Conservation (phyloP, 305 asterid genomes). For the Solanum hybrid region DNA sequence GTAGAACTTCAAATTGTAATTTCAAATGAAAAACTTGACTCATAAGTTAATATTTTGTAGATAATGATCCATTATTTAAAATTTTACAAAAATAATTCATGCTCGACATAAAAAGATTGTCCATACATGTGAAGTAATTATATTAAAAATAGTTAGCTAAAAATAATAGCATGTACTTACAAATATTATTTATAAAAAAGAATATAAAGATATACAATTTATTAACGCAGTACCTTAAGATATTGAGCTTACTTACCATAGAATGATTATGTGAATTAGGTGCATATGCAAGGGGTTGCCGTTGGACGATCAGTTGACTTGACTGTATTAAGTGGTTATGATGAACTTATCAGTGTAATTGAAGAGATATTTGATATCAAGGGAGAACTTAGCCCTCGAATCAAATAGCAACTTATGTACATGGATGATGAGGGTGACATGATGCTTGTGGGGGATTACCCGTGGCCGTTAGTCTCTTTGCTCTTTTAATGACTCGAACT, state of each 20-base stretch:
- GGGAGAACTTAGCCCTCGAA: slow-evolving; percentile 63
- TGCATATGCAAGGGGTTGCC: slow-evolving; percentile 81
- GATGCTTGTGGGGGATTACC: slow-evolving; percentile 92
- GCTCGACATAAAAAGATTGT: background rate
- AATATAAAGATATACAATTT: too few species aligned
- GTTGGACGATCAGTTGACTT: slow-evolving; percentile 83
- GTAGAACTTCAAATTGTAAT: background rate
- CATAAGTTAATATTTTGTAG: too few species aligned
- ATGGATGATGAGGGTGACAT: slow-evolving; percentile 72
- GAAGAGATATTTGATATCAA: slow-evolving; percentile 59
- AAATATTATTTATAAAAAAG: too few species aligned
- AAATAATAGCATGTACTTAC: too few species aligned
- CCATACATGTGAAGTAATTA: background rate
- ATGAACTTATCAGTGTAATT: slow-evolving; percentile 48
- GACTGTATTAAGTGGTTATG: slow-evolving; percentile 41
- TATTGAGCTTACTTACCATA: background rate
- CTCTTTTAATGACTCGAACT: background rate
- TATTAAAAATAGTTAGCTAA: background rate
- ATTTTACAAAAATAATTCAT: background rate
- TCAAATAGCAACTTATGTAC: slow-evolving; percentile 62
- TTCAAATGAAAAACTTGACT: background rate
- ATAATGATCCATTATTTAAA: too few species aligned
- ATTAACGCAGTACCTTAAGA: background rate
- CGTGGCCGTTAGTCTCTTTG: slow-evolving; percentile 54
- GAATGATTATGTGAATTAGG: slow-evolving; percentile 18